Evolutionary conservation across 805 yeast species (phyloP).

Genomic region (Candida alai): DNA sequence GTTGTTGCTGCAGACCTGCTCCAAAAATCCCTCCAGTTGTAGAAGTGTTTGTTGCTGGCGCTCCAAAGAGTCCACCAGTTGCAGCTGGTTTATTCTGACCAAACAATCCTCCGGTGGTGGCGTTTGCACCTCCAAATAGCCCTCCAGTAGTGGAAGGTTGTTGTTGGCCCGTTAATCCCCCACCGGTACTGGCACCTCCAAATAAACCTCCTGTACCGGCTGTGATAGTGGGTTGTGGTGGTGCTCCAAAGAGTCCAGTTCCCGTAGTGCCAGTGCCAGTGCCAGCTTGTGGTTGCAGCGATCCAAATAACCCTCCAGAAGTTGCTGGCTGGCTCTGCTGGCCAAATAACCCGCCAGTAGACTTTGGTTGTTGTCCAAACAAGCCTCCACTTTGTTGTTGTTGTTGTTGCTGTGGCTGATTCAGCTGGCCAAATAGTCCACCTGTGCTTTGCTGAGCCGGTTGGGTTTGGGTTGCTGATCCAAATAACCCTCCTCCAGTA

Average conservation of each 20-base stretch:
- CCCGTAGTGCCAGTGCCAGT: constrained; percentile 10
- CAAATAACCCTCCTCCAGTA: constrained; percentile 14
- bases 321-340: constrained; percentile 11
- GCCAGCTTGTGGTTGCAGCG: constrained; percentile 7
- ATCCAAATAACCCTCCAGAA: constrained; percentile 24
- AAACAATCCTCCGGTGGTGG: constrained; percentile 18
- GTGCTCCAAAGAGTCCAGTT: constrained; percentile 23
- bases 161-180: constrained; percentile 7
- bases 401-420: constrained; percentile 6
- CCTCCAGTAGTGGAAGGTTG: constrained; percentile 11
- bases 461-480: constrained; percentile 11
- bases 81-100: constrained; percentile 17
- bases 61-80: constrained; percentile 20
- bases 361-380: constrained; percentile 16
- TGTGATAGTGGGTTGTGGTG: constrained; percentile 13
- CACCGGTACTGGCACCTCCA: constrained; percentile 10
- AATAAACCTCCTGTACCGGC: constrained; percentile 24
- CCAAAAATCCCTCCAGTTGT: constrained; percentile 25
- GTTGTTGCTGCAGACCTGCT: constrained; percentile 8
- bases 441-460: constrained; percentile 8
- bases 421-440: constrained; percentile 22
- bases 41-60: constrained; percentile 8
- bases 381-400: constrained; percentile 17
- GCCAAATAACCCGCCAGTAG: constrained; percentile 12
- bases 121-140: constrained; percentile 13